Percentiles rank a stretch among this genome's conserved stretches.
Conservation (phyloP, 192 early-diverging fungal genomes). For the Backusella morwellensis region DNA sequence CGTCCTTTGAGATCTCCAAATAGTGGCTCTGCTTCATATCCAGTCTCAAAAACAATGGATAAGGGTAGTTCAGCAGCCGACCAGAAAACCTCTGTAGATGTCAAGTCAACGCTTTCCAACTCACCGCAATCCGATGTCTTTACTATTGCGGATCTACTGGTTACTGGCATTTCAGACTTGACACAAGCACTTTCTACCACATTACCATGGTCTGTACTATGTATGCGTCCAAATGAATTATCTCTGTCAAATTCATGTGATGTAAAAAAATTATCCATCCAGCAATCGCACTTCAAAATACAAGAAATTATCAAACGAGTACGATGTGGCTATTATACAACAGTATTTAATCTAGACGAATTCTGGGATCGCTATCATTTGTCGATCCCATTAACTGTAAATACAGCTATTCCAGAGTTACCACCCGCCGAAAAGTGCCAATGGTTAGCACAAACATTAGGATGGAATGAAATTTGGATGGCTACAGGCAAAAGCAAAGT, state of each 20-base stretch:
- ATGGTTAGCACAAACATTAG: conserved; percentile 17
- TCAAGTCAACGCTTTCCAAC: not conserved
- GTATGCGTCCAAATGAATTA: conserved; percentile 70
- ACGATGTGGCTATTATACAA: conserved; percentile 67
- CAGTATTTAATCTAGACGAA: conserved; percentile 70
- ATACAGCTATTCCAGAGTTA: conserved; percentile 21
- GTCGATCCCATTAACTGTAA: conserved; percentile 37
- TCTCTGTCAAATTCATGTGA: conserved; percentile 64
- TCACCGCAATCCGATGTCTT: conserved; percentile 8
- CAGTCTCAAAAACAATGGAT: not conserved
- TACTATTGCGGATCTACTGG: conserved; percentile 15
- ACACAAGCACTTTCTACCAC: conserved; percentile 34
- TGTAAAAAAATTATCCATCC: conserved; percentile 58
- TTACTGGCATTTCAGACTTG: conserved; percentile 10
- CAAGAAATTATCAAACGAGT: conserved; percentile 62
- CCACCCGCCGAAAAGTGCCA: conserved; percentile 34
- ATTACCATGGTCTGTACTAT: conserved; percentile 73
- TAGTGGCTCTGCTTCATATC: not conserved
- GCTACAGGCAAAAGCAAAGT: not conserved
- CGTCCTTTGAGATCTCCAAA: conserved; percentile 2
- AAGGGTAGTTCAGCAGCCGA: not conserved
- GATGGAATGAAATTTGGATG: conserved; percentile 24
- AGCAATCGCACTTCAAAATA: conserved; percentile 67
- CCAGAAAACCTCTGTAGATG: not conserved
- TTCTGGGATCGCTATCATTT: conserved; percentile 73